Conservation (phyloP, 768 basidiomycete species). For the Rhodocollybia butyracea region DNA sequence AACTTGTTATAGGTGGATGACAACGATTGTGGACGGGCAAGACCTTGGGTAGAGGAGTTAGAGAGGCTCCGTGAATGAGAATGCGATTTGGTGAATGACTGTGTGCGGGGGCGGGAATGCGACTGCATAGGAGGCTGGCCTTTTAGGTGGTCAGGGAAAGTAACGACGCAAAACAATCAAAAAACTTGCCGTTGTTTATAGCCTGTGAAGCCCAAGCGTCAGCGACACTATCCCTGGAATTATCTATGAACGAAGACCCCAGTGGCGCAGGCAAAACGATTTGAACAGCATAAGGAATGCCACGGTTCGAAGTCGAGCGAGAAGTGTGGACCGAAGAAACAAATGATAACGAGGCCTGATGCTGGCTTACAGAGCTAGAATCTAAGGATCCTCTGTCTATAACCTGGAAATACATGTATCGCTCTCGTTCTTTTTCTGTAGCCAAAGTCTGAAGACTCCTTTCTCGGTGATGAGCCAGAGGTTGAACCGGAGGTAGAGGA, state of each 20-base stretch:
- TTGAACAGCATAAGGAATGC: slow-evolving; percentile 41
- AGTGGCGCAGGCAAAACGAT: slow-evolving; percentile 48
- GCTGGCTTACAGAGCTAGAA: slow-evolving; percentile 15
- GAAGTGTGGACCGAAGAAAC: slow-evolving; percentile 15
- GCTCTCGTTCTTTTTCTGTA: neutral
- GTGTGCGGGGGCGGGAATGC: neutral
- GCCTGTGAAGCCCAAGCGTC: neutral
- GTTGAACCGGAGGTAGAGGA: slow-evolving; percentile 64
- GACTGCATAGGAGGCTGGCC: neutral
- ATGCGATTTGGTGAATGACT: neutral
- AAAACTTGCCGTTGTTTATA: neutral
- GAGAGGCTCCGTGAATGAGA: neutral
- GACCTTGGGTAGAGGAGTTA: neutral
- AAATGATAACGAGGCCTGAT: slow-evolving; percentile 18
- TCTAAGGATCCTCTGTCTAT: slow-evolving; percentile 1
- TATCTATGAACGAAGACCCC: slow-evolving; percentile 13
- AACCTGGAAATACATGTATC: neutral
- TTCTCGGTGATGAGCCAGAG: slow-evolving; percentile 59
- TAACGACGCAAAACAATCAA: neutral
- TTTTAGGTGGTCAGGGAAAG: slow-evolving; percentile 16
- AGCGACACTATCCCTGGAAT: neutral
- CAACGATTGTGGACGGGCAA: neutral
- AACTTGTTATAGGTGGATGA: neutral
- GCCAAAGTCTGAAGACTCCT: neutral
- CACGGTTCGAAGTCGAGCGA: slow-evolving; percentile 25